These are phyloP conservation scores for Termitomyces titanicus DNA, from an alignment of 768 basidiomycete species.

Conservation along the genomic window DNA sequence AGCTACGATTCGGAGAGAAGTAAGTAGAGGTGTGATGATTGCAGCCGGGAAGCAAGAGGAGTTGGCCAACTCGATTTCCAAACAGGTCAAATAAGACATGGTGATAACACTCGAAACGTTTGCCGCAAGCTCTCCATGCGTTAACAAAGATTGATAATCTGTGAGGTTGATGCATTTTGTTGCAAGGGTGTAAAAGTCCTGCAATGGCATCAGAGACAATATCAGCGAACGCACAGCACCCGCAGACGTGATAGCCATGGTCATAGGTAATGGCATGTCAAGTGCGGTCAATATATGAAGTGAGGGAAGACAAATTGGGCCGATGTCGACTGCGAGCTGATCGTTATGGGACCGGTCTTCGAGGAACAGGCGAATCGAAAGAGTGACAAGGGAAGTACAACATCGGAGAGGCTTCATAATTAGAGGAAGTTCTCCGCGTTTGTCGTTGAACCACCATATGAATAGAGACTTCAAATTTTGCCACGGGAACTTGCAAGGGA, in stretches of 20 bases:
- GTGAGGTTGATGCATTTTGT: not conserved
- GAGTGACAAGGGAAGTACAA: not conserved
- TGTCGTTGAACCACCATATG: too few species aligned
- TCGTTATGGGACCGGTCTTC: too few species aligned
- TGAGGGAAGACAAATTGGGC: not conserved
- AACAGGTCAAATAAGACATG: not conserved
- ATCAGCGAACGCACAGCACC: not conserved
- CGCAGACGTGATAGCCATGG: not conserved
- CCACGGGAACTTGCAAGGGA: not conserved
- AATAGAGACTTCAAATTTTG: not conserved
- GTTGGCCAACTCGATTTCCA: not conserved
- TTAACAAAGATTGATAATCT: not conserved
- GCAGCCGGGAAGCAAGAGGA: not conserved
- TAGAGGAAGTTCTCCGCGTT: not conserved
- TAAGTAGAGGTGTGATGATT: not conserved
- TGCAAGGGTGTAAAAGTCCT: not conserved
- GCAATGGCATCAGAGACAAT: not conserved
- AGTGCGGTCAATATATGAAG: not conserved
- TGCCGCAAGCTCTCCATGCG: not conserved
- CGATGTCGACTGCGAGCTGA: not conserved
- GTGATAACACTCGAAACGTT: not conserved
- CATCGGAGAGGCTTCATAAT: not conserved
- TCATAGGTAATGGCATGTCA: not conserved
- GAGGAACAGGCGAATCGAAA: too few species aligned
- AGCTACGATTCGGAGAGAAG: not conserved